phyloP scores from a whole-genome alignment of 2,329 filamentous ascomycete species.

The Sarocladiaceae sp. region DNA sequence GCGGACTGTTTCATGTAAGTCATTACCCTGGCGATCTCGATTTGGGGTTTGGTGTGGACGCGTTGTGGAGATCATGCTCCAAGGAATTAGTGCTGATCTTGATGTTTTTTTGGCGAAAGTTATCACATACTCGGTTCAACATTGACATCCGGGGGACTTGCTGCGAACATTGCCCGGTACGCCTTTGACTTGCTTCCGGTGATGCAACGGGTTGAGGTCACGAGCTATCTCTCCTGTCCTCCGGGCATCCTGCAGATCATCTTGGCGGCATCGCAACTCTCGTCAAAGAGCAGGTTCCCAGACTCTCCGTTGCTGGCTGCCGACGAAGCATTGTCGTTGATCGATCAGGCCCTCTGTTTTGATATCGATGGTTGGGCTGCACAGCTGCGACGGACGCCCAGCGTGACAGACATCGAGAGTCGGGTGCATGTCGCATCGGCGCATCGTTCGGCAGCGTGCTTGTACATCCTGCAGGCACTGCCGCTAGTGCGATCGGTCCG shows the following conservation, averaged over 20 bases:
- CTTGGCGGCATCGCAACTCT: constrained; percentile 36
- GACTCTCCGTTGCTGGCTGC: constrained; percentile 23
- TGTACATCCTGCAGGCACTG: constrained; percentile 39
- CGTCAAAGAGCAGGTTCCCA: constrained; percentile 21
- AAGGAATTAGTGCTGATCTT: background rate
- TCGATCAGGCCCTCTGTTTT: constrained; percentile 34
- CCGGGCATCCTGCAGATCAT: constrained; percentile 39
- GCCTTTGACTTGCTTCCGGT: constrained; percentile 32
- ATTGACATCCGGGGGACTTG: constrained; percentile 28
- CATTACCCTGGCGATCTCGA: constrained; percentile 1
- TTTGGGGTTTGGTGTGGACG: constrained; percentile 1
- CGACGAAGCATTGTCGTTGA: constrained; percentile 31
- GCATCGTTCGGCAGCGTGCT: constrained; percentile 39
- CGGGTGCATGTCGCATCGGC: constrained; percentile 38
- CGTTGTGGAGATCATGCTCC: constrained; percentile 4
- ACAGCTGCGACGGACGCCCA: constrained; percentile 27
- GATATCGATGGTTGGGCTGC: constrained; percentile 36
- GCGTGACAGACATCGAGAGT: constrained; percentile 32
- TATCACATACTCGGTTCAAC: constrained; percentile 36
- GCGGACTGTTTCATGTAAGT: constrained; percentile 42
- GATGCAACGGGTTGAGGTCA: constrained; percentile 34
- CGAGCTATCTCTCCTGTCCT: constrained; percentile 36
- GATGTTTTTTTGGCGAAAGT: constrained; percentile 18
- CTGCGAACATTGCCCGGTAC: constrained; percentile 31
- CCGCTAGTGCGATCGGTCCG: constrained; percentile 30